Evolutionary conservation across 2,329 filamentous ascomycete species (phyloP), one percentile per base, ranked within the genome.

Genomic region (Trichophyton benhamiae): DNA sequence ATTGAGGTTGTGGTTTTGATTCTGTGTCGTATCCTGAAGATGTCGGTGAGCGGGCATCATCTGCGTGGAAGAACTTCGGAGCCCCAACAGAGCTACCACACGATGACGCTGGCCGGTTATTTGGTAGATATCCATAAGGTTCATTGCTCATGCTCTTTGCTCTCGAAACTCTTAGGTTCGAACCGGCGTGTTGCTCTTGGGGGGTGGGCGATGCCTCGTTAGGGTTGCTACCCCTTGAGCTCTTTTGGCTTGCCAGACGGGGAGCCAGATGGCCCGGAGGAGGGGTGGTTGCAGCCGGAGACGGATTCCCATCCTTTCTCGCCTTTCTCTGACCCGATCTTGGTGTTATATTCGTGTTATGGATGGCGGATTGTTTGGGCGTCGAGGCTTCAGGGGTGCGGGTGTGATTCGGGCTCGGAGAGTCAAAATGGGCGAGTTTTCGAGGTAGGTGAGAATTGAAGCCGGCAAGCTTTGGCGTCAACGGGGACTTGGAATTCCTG

Each of bases 41-140:
- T 36, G 75, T 75, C 30, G 76, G 66, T 22, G 78, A 74, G 67
- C 82, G 86, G 44, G 82, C 87, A 67, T 96, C 89, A 71, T 86
- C 89, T 30, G 91, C 94, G 72, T 95, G 91, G 72, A 99, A 96
- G 80, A 97, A 97, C 76, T 90, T 92, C 60, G 86, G 75, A 36
- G 57, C 58, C 15, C 68, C 71, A 15, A 71, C 65, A 4, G 71
- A 64, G 48, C 70, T 68, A 57, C 71, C 75, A 61, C 66, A 72
- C 59, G 69, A 74, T 3, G 71, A 74, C 60, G 65, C 71, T 20
- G 67, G 71, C 38, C 67, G 72, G 20, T 62, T 17, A 33, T 59
- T 62, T 36, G 67, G 41, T 20, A 60, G 63, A 57, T 61, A 63
- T 61, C 67, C 66, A 49, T 68, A 73, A 59, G 63, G 72, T 7